These are phyloP conservation scores for Aspergillus neotritici DNA, from an alignment of 2,329 filamentous ascomycete genomes.

Conservation along the genomic window DNA sequence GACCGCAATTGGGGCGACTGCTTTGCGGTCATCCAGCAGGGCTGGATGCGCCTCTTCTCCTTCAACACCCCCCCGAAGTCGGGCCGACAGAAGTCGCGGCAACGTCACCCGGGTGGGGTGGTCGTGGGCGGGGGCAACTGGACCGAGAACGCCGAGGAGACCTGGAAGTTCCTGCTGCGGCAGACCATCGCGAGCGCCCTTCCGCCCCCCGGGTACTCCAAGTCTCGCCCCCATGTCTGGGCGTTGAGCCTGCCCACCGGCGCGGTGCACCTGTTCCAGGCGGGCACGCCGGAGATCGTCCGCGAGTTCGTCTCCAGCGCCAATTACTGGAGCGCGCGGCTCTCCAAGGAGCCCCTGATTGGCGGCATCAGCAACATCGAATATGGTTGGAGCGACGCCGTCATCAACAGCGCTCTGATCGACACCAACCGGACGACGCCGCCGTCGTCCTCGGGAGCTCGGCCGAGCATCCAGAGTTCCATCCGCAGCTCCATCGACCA, in stretches of 20 bases:
- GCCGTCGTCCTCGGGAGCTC: slow-evolving; percentile 32
- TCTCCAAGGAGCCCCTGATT: slow-evolving; percentile 87
- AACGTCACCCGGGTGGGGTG: slow-evolving; percentile 52
- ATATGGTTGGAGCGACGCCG: slow-evolving; percentile 87
- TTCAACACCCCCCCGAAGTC: slow-evolving; percentile 77
- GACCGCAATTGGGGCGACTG: slow-evolving; percentile 92
- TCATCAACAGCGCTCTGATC: slow-evolving; percentile 72
- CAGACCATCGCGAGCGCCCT: slow-evolving; percentile 89
- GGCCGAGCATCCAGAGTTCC: slow-evolving; percentile 56
- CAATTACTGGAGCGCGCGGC: slow-evolving; percentile 94
- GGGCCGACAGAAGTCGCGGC: slow-evolving; percentile 56
- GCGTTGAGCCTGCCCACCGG: slow-evolving; percentile 86
- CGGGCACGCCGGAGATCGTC: slow-evolving; percentile 89
- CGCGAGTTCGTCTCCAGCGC: slow-evolving; percentile 89
- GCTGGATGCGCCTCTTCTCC: slow-evolving; percentile 88
- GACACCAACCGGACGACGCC: slow-evolving; percentile 29
- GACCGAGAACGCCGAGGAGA: slow-evolving; percentile 90
- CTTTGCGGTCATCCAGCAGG: slow-evolving; percentile 93
- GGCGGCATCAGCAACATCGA: slow-evolving; percentile 96
- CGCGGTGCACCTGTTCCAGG: slow-evolving; percentile 96
- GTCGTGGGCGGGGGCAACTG: slow-evolving; percentile 94
- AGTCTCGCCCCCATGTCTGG: slow-evolving; percentile 86
- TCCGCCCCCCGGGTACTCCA: slow-evolving; percentile 87
- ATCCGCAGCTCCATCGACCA: slow-evolving; percentile 64
- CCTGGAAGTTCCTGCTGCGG: slow-evolving; percentile 80